phyloP scores from a whole-genome alignment of 129 eudicot species.

The Scalesia atractyloides region DNA sequence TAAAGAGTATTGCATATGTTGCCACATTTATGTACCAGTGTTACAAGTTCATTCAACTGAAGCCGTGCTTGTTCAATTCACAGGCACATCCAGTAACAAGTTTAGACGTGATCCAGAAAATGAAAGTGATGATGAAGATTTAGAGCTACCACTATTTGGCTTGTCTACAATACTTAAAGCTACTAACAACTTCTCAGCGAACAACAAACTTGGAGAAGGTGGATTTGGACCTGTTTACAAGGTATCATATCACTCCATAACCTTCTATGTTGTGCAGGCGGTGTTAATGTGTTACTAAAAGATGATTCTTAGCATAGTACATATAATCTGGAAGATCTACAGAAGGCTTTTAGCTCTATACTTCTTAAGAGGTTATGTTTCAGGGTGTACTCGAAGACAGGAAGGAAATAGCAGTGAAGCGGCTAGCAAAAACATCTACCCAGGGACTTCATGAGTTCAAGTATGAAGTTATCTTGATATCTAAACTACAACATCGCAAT shows the following conservation, averaged over 20 bases:
- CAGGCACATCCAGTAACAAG: not conserved
- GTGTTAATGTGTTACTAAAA: too few species aligned
- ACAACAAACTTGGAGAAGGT: too few species aligned
- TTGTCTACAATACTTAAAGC: not conserved
- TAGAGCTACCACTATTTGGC: slow-evolving; percentile 24
- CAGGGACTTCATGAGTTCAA: slow-evolving; percentile 23
- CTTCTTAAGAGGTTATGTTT: not conserved
- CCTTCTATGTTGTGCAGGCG: too few species aligned
- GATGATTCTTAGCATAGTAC: too few species aligned
- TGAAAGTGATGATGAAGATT: slow-evolving; percentile 4
- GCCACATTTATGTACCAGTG: not conserved
- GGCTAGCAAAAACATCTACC: slow-evolving; percentile 35
- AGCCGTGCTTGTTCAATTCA: not conserved
- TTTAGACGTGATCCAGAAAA: slow-evolving; percentile 1
- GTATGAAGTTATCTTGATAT: slow-evolving; percentile 26
- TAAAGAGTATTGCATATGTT: too few species aligned
- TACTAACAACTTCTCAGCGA: too few species aligned
- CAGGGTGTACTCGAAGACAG: slow-evolving; percentile 41
- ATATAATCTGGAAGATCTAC: too few species aligned
- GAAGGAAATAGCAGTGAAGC: slow-evolving; percentile 38
- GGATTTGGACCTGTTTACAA: too few species aligned
- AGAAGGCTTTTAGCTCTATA: not conserved
- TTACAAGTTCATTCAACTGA: not conserved
- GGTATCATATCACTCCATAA: too few species aligned
- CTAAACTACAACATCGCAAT: slow-evolving; percentile 45